phyloP scores from a whole-genome alignment of 352 stramenopile genomes.

The Phytopythium boreale region DNA sequence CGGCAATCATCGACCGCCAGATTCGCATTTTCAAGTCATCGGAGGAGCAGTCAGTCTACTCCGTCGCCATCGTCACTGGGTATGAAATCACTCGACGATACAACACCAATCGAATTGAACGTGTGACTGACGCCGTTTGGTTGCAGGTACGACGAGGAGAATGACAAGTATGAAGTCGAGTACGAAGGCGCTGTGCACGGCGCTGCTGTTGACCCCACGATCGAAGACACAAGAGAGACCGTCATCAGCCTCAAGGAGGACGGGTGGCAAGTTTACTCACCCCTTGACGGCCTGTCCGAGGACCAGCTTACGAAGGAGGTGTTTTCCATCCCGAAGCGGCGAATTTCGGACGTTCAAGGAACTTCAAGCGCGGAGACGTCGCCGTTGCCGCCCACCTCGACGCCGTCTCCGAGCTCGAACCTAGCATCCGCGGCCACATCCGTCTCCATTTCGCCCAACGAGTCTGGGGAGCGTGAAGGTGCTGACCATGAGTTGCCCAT shows the following conservation, averaged over 20 bases:
- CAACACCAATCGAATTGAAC: background rate
- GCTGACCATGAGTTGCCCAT: background rate
- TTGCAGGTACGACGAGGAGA: constrained; percentile 26
- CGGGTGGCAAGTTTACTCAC: constrained; percentile 74
- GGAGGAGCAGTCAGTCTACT: constrained; percentile 57
- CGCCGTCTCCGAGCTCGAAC: constrained; percentile 3
- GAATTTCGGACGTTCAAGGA: constrained; percentile 1
- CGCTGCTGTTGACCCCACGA: background rate
- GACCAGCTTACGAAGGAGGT: constrained; percentile 55
- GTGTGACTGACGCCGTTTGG: constrained; percentile 3
- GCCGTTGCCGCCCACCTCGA: constrained; percentile 1
- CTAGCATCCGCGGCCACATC: background rate
- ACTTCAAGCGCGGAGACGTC: constrained; percentile 7
- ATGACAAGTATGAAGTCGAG: constrained; percentile 56
- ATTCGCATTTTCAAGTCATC: constrained; percentile 64
- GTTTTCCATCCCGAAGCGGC: constrained; percentile 76
- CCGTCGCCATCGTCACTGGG: constrained; percentile 42
- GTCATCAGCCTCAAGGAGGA: constrained; percentile 29
- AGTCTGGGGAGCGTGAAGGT: background rate
- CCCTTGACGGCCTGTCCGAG: constrained; percentile 41
- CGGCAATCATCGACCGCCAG: constrained; percentile 42
- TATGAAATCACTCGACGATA: constrained; percentile 16
- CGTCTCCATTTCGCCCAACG: constrained; percentile 6
- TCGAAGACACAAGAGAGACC: background rate
- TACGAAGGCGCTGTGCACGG: constrained; percentile 5